Conservation (phyloP, 1,139 yeast genomes). For the Protomyces lactucae-debilis region DNA sequence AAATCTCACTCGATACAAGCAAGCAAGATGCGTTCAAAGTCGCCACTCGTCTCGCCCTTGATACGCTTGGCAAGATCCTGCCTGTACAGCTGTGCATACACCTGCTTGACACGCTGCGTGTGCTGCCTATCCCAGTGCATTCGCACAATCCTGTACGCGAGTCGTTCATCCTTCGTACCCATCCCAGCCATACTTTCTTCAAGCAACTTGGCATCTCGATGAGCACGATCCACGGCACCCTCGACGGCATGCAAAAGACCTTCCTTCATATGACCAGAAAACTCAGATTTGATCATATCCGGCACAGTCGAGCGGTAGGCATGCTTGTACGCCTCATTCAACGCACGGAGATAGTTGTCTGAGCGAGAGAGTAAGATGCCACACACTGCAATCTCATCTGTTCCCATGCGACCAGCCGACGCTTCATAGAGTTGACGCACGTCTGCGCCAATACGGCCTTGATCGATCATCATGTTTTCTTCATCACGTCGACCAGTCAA, state of each 20-base stretch:
- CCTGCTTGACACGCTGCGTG: conserved; percentile 27
- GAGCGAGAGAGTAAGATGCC: conserved; percentile 32
- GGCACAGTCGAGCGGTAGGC: conserved; percentile 30
- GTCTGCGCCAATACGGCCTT: conserved; percentile 30
- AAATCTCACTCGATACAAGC: conserved; percentile 29
- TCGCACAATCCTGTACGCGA: conserved; percentile 32
- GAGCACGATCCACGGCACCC: conserved; percentile 30
- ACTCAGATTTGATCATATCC: conserved; percentile 30
- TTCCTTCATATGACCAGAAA: conserved; percentile 34
- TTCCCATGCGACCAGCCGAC: conserved; percentile 31
- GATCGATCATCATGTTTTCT: conserved; percentile 31
- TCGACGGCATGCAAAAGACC: conserved; percentile 33
- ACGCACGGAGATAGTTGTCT: conserved; percentile 31
- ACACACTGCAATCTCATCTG: conserved; percentile 34
- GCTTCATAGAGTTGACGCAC: conserved; percentile 32
- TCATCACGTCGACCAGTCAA: conserved; percentile 30
- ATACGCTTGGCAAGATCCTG: conserved; percentile 31
- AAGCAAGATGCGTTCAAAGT: conserved; percentile 31
- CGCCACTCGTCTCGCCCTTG: conserved; percentile 34
- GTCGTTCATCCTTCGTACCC: conserved; percentile 34
- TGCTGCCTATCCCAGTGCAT: conserved; percentile 28
- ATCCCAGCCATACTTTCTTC: conserved; percentile 33
- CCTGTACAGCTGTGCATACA: conserved; percentile 29
- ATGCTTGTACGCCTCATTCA: conserved; percentile 28
- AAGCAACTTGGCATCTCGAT: conserved; percentile 32